These are phyloP conservation scores for Dictyostelium discoideum DNA, from an alignment of 78 protist species.

Conservation along the genomic window DNA sequence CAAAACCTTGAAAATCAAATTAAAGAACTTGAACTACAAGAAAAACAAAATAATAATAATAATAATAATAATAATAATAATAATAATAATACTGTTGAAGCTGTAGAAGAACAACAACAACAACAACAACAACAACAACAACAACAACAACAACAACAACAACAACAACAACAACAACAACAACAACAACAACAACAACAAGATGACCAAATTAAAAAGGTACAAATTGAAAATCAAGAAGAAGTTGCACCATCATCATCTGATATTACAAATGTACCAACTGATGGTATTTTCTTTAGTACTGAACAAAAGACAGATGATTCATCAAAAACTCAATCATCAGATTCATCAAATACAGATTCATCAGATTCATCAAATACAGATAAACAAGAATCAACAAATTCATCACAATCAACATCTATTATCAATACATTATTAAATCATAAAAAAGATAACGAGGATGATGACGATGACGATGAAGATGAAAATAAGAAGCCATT, in stretches of 20 bases:
- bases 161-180: background rate
- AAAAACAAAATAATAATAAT: background rate
- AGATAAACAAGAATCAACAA: background rate
- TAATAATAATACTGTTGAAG: background rate
- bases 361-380: background rate
- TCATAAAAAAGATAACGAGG: background rate
- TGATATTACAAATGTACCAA: background rate
- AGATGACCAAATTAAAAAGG: background rate
- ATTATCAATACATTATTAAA: background rate
- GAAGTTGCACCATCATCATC: background rate
- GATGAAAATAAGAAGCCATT: background rate
- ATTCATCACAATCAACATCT: background rate
- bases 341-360: background rate
- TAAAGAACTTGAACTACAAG: slow-evolving; percentile 11
- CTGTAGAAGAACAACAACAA: background rate
- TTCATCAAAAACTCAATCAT: background rate
- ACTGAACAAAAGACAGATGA: slow-evolving; percentile 10
- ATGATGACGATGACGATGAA: slow-evolving; percentile 28
- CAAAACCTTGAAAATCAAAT: background rate
- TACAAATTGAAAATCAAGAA: background rate
- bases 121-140: background rate
- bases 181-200: background rate
- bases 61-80: background rate
- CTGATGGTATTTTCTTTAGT: background rate
- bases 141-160: background rate